Percentiles rank a stretch among this genome's conserved stretches.
phyloP scores from a whole-genome alignment of 345 rosid species.

The Eucalyptus decipiens region DNA sequence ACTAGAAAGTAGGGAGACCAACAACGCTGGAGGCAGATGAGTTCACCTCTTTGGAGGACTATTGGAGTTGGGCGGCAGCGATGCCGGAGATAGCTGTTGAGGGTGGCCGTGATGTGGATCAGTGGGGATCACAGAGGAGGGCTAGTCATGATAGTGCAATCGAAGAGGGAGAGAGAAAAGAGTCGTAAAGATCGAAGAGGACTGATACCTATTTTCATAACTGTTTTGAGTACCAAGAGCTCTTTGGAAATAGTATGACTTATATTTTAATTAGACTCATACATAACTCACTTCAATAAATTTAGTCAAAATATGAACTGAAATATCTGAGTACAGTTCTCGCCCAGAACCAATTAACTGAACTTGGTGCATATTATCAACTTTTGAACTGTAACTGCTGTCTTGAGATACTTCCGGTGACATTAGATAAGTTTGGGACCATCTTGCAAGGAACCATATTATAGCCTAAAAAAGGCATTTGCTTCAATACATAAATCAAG shows the following conservation, averaged over 20 bases:
- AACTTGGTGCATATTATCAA: constrained; percentile 18
- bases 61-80: neutral
- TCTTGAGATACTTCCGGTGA: constrained; percentile 42
- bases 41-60: neutral
- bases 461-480: constrained; percentile 50
- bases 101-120: neutral
- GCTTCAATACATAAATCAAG: neutral
- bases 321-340: constrained; percentile 37
- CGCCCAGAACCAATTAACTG: constrained; percentile 37
- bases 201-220: neutral
- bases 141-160: neutral
- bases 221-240: neutral
- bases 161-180: neutral
- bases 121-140: neutral
- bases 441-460: constrained; percentile 94
- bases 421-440: constrained; percentile 84
- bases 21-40: neutral
- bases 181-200: neutral
- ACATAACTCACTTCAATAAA: neutral
- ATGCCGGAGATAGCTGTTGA: neutral
- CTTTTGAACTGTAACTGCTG: constrained; percentile 27
- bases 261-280: neutral
- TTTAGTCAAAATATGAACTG: neutral
- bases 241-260: neutral
- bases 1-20: neutral